These are phyloP conservation scores for Tripterygium wilfordii DNA, from an alignment of 177 flowering plant genomes.

Conservation along the genomic window DNA sequence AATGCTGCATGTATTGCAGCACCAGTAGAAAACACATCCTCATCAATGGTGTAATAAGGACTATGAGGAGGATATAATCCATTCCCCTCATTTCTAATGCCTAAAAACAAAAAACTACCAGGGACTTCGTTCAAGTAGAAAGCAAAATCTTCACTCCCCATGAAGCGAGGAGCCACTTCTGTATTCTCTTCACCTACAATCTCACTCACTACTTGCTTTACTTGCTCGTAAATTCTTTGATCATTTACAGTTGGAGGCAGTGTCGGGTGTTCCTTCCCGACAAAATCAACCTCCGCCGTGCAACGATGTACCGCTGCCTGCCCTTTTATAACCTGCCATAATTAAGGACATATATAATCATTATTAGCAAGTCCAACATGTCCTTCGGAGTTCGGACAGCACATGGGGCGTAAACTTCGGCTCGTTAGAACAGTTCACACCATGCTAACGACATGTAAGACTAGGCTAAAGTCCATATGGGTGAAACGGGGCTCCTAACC, in stretches of 20 bases:
- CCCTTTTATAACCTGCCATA: constrained; percentile 33
- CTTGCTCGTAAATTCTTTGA: constrained; percentile 30
- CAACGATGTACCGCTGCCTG: constrained; percentile 56
- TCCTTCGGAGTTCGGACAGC: not conserved
- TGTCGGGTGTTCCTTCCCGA: constrained; percentile 27
- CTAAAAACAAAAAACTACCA: constrained; percentile 43
- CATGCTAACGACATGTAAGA: too few species aligned
- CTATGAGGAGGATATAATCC: constrained; percentile 47
- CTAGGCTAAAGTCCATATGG: too few species aligned
- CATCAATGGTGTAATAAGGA: constrained; percentile 45
- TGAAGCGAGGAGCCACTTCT: constrained; percentile 21
- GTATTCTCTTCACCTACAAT: constrained; percentile 39
- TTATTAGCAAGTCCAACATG: not conserved
- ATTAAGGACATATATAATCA: not conserved
- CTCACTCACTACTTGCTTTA: constrained; percentile 13
- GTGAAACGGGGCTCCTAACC: too few species aligned
- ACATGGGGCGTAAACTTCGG: too few species aligned
- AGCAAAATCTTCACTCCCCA: constrained; percentile 67
- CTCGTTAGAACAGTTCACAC: too few species aligned
- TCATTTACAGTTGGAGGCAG: constrained; percentile 52
- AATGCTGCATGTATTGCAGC: constrained; percentile 63
- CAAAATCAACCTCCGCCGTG: constrained; percentile 35
- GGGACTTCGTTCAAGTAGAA: constrained; percentile 44
- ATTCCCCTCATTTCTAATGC: constrained; percentile 33
- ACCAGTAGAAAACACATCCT: constrained; percentile 52